Evolutionary conservation across 768 basidiomycete species (phyloP), one percentile per base, ranked within the genome.

Genomic region (Saitozyma podzolica): DNA sequence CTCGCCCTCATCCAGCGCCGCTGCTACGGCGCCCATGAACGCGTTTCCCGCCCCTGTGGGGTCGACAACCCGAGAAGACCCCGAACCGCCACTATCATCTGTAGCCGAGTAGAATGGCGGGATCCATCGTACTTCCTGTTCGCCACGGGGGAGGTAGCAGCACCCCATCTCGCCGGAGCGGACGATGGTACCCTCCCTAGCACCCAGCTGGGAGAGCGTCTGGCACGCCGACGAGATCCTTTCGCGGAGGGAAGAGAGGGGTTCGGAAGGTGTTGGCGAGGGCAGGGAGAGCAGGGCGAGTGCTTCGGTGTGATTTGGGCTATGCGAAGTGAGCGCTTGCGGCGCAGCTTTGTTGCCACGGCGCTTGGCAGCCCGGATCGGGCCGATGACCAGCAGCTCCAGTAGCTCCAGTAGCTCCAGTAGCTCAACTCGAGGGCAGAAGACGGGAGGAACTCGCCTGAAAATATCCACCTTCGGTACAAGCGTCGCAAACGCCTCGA

Each of bases 41-140:
- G 66, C 66, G 60, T 73, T 73, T 7, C 72, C 72, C 4, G 69
- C 69, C 11, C 72, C 72, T 19, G 71, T 73, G 40, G 72, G 72
- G 64, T 73, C 72, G 6, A 68, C 67, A 9, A 73, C 64, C 48
- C 56, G 59, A 19, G 29, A 29, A 29, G 17, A 29, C 37, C 5
- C 58, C 48, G 42, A 58, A 4, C 50, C 66, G 29, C 59, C 14
- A 16, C 54, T 52, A 8, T 61, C 68, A 29, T 54, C 52, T 10
- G 51, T 57, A 9, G 41, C 45, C 11, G 62, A 43, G 69, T 69
- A 73, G 49, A 64, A 73, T 4, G 72, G 64, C 9, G 64, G 69
- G 3, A 68, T 20, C 72, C 72, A 73, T 6, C 41, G 40, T 7
- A 70, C 60, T n/a, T 65, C 50, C 6, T 29, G 45, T 29, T 39